Evolutionary conservation across 768 basidiomycete genomes (phyloP), one percentile per base, ranked within the genome.

Genomic region (Saitozyma podzolica): DNA sequence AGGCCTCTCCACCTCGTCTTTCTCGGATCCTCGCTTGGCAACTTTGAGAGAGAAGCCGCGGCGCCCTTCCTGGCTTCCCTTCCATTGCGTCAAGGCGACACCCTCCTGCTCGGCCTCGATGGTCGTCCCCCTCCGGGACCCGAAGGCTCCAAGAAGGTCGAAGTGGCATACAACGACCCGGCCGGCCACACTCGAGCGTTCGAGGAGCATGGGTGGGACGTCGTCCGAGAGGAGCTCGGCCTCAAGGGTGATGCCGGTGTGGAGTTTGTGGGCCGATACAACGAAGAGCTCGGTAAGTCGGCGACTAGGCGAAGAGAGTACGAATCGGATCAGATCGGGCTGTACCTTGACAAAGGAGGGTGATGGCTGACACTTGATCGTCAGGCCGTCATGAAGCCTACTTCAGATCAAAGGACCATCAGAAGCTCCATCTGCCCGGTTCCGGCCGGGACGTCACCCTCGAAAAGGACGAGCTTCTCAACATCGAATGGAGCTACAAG

Each of bases 1-100:
- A 41, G 76, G 16, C 87, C 89, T 13, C 78, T 92, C 40, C 93
- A 96, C 73, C 82, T 97, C 57, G 82, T 98, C 64, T 97, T 96
- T 82, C 82, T 98, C 16, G 96, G 95, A 0, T 93, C 90, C 0
- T 91, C 91, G 0, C 76, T 98, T 8, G 96, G 94, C 8, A 98
- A 97, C 82, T 97, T 98, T 78, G 71, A 83, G 6, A 85, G 92
- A 11, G 81, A 82, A 6, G 88, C 84, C 20, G 89, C 88, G 9
- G 84, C 83, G 0, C 79, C 83, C 0, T 97, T 99, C 80, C 84
- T 99, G 55, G 83, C 83, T 8, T 86, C 86, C 2, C 81, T 97
- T 39, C 93, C 93, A 5, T 82, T 97, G 29, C 86, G 88, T 13
- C 62, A 72, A 85, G 78, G 80, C 2, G 94, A 96, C 76, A 95